Percentiles rank a stretch among this genome's conserved stretches.
Evolutionary conservation across 75 land plant genomes (phyloP).

Genomic region (Cryptomeria japonica): DNA sequence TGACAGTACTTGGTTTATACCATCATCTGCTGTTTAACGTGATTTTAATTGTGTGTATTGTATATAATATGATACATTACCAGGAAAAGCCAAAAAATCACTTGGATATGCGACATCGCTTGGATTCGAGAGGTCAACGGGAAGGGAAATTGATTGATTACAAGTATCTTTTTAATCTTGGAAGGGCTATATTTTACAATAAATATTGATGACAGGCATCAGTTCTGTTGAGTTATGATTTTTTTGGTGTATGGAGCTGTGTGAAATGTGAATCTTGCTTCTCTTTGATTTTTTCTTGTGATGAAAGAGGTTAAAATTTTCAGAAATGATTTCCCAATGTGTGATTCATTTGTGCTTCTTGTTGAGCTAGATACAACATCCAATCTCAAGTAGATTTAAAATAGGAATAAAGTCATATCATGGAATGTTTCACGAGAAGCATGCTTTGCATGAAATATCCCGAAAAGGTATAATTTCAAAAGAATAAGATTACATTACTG

Average conservation of each 20-base stretch:
- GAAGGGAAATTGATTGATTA: constrained; percentile 95
- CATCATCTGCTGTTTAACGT: not conserved
- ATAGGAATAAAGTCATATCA: not conserved
- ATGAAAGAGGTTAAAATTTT: not conserved
- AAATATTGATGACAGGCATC: not conserved
- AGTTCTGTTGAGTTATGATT: not conserved
- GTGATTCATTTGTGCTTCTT: not conserved
- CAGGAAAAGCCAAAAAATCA: constrained; percentile 97
- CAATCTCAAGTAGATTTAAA: not conserved
- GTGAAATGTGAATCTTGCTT: not conserved
- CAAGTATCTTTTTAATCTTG: constrained; percentile 44
- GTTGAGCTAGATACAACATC: not conserved
- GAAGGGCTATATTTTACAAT: not conserved
- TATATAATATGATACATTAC: not conserved
- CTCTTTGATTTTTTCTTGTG: not conserved
- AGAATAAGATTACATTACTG: not conserved
- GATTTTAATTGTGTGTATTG: not conserved
- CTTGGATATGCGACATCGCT: constrained; percentile 87
- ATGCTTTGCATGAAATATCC: not conserved
- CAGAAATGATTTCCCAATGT: not conserved
- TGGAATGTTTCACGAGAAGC: not conserved
- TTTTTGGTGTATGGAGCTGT: not conserved
- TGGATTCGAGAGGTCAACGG: constrained; percentile 93
- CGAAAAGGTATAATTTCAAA: not conserved
- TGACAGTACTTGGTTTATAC: not conserved